phyloP scores from a whole-genome alignment of 2,329 filamentous ascomycete genomes.

The Aureobasidium sp. region DNA sequence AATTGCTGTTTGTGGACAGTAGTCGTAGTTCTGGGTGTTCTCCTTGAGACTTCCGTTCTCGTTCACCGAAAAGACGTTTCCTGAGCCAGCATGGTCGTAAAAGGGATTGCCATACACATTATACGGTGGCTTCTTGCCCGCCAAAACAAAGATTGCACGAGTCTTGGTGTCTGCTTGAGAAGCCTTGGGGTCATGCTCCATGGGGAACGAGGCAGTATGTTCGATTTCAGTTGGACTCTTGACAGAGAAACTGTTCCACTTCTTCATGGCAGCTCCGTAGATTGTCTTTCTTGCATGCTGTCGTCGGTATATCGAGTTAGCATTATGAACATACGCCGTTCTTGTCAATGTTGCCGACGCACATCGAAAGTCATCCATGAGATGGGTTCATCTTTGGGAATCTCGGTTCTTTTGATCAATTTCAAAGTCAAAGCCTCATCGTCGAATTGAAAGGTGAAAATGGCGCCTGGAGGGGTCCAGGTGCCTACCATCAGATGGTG shows the following conservation, averaged over 20 bases:
- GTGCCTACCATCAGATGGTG: conserved; percentile 91
- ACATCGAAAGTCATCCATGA: conserved; percentile 92
- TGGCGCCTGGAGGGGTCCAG: conserved; percentile 79
- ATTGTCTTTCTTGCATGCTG: conserved; percentile 77
- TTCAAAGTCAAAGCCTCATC: conserved; percentile 69
- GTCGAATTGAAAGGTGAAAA: conserved; percentile 84
- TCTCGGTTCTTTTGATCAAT: conserved; percentile 72
- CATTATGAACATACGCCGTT: neutral
- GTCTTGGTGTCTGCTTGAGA: conserved; percentile 68
- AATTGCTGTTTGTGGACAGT: conserved; percentile 63
- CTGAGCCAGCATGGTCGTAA: conserved; percentile 75
- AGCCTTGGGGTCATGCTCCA: conserved; percentile 66
- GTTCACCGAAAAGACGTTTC: conserved; percentile 66
- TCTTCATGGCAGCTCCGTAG: conserved; percentile 89
- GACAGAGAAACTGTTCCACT: conserved; percentile 78
- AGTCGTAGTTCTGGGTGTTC: conserved; percentile 67
- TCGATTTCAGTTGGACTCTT: conserved; percentile 68
- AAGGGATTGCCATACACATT: conserved; percentile 86
- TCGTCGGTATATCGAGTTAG: neutral
- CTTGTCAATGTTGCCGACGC: conserved; percentile 30
- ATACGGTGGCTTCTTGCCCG: conserved; percentile 69
- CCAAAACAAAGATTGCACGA: conserved; percentile 80
- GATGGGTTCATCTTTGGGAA: conserved; percentile 77
- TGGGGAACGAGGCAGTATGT: conserved; percentile 66
- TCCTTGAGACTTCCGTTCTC: conserved; percentile 49